Conservation (phyloP, 2,329 filamentous ascomycete species). For the Byssothecium circinans region DNA sequence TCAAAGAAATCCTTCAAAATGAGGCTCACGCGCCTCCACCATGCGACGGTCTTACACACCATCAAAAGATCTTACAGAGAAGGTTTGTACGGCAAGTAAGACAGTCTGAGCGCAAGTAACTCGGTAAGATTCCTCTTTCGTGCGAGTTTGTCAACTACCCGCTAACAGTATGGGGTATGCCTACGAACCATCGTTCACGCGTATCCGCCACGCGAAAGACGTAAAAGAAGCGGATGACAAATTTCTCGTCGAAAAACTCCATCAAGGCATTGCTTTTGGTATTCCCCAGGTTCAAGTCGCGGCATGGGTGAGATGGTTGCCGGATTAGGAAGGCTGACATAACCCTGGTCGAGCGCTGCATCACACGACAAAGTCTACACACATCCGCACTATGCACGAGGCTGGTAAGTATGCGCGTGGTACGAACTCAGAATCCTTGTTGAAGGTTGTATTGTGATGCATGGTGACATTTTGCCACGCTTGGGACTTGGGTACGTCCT, state of each 20-base stretch:
- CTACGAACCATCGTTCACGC: not conserved
- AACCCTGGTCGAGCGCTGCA: not conserved
- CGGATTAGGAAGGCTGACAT: constrained; percentile 2
- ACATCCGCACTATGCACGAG: not conserved
- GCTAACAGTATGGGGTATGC: not conserved
- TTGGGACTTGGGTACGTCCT: no score
- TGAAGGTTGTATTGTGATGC: no score
- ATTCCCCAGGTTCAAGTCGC: not conserved
- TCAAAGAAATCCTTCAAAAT: not conserved
- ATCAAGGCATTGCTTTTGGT: not conserved
- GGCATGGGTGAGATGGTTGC: not conserved
- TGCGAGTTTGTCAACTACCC: not conserved
- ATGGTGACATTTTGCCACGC: no score
- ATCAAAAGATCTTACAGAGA: not conserved
- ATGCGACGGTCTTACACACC: not conserved
- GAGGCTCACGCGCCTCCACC: not conserved
- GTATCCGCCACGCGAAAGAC: not conserved
- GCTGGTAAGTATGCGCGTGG: not conserved
- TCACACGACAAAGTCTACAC: not conserved
- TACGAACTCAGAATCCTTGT: no score
- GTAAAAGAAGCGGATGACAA: not conserved
- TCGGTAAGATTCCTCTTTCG: not conserved
- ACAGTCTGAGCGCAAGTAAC: no score
- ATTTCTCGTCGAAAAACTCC: no score
- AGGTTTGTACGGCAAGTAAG: not conserved